phyloP scores from a whole-genome alignment of 1,284 basidiomycete species.

The Moniliella sp. region DNA sequence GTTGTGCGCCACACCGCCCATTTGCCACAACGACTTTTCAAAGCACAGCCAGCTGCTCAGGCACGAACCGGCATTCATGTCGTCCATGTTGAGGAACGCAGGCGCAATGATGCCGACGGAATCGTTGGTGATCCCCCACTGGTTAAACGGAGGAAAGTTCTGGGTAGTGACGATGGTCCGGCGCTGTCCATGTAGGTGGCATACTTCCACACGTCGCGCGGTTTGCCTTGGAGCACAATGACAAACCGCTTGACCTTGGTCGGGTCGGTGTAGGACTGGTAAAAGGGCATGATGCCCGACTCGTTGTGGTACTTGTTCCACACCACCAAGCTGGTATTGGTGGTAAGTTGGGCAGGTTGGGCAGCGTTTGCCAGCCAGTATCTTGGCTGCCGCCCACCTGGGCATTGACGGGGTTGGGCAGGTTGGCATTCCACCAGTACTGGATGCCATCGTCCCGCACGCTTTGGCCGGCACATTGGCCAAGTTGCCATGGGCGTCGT shows the following conservation, averaged over 20 bases:
- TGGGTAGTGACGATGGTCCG: too few relatives aligned
- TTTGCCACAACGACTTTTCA: slow-evolving; percentile 15
- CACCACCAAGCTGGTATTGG: slow-evolving; percentile 13
- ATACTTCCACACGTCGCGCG: slow-evolving; percentile 26
- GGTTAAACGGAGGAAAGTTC: too few relatives aligned
- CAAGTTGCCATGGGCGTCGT: too few relatives aligned
- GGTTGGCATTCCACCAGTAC: too few relatives aligned
- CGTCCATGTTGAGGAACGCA: slow-evolving; percentile 15
- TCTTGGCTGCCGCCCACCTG: too few relatives aligned
- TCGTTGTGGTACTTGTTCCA: too few relatives aligned
- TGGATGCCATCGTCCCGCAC: too few relatives aligned
- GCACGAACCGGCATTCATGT: slow-evolving; percentile 9
- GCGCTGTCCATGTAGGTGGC: too few relatives aligned
- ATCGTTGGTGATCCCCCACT: too few relatives aligned
- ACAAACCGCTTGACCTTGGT: slow-evolving; percentile 18
- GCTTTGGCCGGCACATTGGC: too few relatives aligned
- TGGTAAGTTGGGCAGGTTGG: slow-evolving; percentile 10
- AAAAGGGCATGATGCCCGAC: slow-evolving; percentile 15
- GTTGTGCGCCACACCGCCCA: slow-evolving; percentile 8
- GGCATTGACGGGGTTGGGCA: too few relatives aligned
- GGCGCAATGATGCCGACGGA: slow-evolving; percentile 17
- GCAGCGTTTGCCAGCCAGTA: slow-evolving; percentile 38
- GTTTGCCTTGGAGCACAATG: slow-evolving; percentile 22
- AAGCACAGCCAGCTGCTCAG: slow-evolving; percentile 13
- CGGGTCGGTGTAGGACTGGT: slow-evolving; percentile 9